Evolutionary conservation across 2,329 filamentous ascomycete species (phyloP).

Genomic region (Zymoseptoria ardabiliae): DNA sequence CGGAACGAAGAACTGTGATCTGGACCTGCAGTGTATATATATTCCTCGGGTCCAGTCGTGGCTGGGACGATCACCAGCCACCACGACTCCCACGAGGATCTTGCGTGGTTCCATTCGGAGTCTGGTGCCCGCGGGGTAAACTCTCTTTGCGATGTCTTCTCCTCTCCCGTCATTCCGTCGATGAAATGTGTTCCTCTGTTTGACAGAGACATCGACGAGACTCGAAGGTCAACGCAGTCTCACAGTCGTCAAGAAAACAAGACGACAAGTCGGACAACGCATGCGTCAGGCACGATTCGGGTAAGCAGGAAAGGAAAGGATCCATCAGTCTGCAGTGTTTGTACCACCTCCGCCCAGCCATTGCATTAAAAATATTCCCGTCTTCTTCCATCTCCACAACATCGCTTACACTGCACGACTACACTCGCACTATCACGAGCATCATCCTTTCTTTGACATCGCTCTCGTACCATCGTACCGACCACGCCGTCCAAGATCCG

Average conservation of each 20-base stretch:
- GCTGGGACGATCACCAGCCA: background rate
- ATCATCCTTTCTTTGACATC: background rate
- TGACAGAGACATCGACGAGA: too few relatives aligned
- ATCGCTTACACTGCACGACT: background rate
- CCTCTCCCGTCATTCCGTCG: too few relatives aligned
- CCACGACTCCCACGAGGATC: constrained; percentile 12
- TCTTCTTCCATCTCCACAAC: background rate
- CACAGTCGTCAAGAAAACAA: background rate
- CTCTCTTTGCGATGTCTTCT: background rate
- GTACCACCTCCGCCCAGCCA: background rate
- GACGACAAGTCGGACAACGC: background rate
- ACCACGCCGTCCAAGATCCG: background rate
- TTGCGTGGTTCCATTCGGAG: too few relatives aligned
- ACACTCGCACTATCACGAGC: background rate
- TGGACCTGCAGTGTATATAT: too few relatives aligned
- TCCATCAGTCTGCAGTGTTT: background rate
- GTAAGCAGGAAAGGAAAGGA: background rate
- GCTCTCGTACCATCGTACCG: background rate
- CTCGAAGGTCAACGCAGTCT: background rate
- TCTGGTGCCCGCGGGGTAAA: background rate
- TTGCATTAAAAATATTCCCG: background rate
- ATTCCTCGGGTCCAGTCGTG: too few relatives aligned
- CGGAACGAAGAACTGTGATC: too few relatives aligned
- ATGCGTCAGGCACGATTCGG: background rate
- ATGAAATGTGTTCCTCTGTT: background rate